Evolutionary conservation across 2,329 filamentous ascomycete species (phyloP).

Genomic region (Ceratocystis alfenasii): DNA sequence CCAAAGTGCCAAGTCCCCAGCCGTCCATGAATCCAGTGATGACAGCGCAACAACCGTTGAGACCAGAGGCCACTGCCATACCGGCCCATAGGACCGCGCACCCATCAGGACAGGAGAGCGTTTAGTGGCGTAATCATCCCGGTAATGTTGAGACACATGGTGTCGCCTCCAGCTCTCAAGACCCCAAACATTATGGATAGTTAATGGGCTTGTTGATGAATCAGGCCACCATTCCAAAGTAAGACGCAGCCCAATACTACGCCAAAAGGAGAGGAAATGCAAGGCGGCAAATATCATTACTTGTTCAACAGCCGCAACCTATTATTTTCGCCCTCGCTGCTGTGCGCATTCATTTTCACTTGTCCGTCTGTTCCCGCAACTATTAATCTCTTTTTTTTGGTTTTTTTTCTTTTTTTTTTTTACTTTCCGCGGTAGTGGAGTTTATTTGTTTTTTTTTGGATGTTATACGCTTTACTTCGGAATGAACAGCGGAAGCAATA

Average conservation of each 20-base stretch:
- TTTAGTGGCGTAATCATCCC: background rate
- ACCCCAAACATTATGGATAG: background rate
- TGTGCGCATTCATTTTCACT: background rate
- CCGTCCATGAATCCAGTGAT: background rate
- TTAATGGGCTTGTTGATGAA: background rate
- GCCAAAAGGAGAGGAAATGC: background rate
- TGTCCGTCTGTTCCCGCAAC: background rate
- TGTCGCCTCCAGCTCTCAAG: background rate
- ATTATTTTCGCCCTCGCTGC: background rate
- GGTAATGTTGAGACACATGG: background rate
- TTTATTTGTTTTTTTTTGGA: background rate
- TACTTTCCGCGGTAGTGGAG: background rate
- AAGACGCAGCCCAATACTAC: too few species aligned
- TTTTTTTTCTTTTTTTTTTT: background rate
- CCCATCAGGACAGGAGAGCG: background rate
- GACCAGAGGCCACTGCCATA: background rate
- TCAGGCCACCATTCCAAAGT: background rate
- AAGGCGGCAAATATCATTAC: background rate
- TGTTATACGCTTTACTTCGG: conserved; percentile 1
- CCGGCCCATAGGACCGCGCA: background rate
- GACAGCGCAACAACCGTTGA: background rate
- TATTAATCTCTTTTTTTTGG: background rate
- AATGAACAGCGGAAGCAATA: background rate
- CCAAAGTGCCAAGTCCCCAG: conserved; percentile 1
- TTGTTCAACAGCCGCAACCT: background rate